Evolutionary conservation across 805 yeast genomes (phyloP).

Genomic region (Saturnispora kantuleensis): DNA sequence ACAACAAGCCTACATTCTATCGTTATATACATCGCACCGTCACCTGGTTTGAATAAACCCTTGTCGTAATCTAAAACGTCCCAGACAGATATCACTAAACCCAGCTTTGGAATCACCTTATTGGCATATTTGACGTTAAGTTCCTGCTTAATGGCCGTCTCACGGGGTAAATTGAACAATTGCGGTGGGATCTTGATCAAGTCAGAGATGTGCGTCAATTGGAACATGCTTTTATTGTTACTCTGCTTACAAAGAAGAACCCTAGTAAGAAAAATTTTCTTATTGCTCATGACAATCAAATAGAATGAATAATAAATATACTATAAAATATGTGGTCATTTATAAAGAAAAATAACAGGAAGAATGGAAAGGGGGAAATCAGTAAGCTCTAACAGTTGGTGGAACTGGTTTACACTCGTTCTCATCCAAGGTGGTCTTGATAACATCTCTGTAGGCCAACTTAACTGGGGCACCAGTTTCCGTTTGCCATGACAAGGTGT

Average conservation of each 20-base stretch:
- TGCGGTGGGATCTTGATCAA: conserved; percentile 84
- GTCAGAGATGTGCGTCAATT: conserved; percentile 71
- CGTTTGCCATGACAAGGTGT: conserved; percentile 85
- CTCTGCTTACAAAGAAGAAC: too few relatives aligned
- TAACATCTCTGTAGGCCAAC: conserved; percentile 80
- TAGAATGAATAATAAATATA: background rate
- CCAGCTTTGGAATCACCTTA: conserved; percentile 73
- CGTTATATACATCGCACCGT: conserved; percentile 77
- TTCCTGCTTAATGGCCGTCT: conserved; percentile 67
- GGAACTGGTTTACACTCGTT: conserved; percentile 92
- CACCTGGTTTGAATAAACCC: conserved; percentile 88
- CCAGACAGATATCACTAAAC: conserved; percentile 77
- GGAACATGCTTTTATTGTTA: conserved; percentile 49
- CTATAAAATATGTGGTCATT: too few relatives aligned
- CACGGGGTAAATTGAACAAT: conserved; percentile 62
- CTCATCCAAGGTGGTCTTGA: conserved; percentile 77
- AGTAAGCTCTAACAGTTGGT: conserved; percentile 93
- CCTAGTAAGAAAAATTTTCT: background rate
- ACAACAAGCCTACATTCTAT: conserved; percentile 67
- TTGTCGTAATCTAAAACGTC: conserved; percentile 77
- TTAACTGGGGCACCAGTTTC: conserved; percentile 58
- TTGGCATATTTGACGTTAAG: conserved; percentile 79
- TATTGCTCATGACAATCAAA: background rate
- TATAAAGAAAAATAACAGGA: background rate
- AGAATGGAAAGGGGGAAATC: conserved; percentile 15